phyloP scores from a whole-genome alignment of 2,329 filamentous ascomycete species.

The Ascosphaera pollenicola region DNA sequence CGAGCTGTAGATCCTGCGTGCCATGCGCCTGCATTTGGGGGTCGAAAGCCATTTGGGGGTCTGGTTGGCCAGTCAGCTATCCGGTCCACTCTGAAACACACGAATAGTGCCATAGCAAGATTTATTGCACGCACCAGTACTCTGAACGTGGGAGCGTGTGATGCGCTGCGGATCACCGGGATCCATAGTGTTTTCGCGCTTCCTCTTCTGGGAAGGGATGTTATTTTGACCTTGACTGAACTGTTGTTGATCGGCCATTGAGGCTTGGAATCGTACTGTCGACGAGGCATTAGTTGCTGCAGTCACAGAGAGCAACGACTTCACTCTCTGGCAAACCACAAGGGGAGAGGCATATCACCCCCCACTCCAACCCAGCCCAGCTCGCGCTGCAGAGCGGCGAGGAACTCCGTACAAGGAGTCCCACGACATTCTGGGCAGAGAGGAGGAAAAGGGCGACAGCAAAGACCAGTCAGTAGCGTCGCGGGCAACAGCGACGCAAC shows the following conservation, averaged over 20 bases:
- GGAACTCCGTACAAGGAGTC: not conserved
- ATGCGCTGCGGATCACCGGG: slow-evolving; percentile 19
- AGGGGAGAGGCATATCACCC: not conserved
- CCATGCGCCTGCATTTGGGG: slow-evolving; percentile 11
- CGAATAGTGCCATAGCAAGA: no score
- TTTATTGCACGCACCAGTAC: not conserved
- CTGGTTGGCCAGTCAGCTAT: slow-evolving; percentile 11
- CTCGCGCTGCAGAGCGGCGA: not conserved
- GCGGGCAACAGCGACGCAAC: not conserved
- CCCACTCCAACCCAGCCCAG: not conserved
- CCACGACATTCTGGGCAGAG: no score
- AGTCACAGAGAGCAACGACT: not conserved
- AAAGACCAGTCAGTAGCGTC: no score
- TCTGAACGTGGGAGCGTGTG: slow-evolving; percentile 18
- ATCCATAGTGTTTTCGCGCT: slow-evolving; percentile 19
- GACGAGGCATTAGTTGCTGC: not conserved
- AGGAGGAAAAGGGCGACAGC: no score
- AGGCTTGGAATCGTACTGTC: slow-evolving; percentile 1
- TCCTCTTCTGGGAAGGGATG: slow-evolving; percentile 15
- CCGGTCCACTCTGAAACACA: slow-evolving; percentile 2
- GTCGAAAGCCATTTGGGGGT: slow-evolving; percentile 12
- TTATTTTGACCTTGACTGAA: slow-evolving; percentile 9
- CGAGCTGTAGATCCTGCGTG: slow-evolving; percentile 11
- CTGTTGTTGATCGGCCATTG: slow-evolving; percentile 19
- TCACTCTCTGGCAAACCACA: not conserved